These are phyloP conservation scores for Globisporangium canariense DNA, from an alignment of 352 stramenopile species.

Conservation along the genomic window DNA sequence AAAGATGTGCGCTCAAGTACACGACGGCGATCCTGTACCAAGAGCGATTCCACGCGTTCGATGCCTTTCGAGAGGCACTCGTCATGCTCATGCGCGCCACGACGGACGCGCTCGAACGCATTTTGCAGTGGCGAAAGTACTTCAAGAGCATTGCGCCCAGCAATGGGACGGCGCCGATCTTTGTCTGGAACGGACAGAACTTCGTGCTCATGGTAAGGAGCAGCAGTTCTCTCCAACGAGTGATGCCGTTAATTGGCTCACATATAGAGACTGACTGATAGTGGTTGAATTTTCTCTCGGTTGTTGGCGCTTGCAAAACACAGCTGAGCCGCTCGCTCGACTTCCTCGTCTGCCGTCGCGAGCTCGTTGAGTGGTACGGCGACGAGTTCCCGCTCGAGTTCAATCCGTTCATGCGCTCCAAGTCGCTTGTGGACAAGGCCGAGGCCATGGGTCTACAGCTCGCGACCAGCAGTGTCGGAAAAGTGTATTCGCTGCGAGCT, in stretches of 20 bases:
- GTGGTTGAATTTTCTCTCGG: background rate
- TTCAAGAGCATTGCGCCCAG: background rate
- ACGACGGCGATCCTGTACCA: constrained; percentile 38
- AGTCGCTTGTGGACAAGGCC: constrained; percentile 47
- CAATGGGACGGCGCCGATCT: constrained; percentile 16
- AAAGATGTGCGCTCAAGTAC: constrained; percentile 32
- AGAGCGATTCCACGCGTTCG: constrained; percentile 65
- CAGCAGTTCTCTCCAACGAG: background rate
- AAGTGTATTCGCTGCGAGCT: constrained; percentile 25
- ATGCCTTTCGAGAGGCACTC: constrained; percentile 33
- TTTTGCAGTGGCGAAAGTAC: constrained; percentile 35
- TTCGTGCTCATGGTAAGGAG: constrained; percentile 34
- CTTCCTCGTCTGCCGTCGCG: constrained; percentile 27
- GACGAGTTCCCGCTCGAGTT: constrained; percentile 67
- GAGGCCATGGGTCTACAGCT: constrained; percentile 31
- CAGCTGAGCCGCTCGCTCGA: constrained; percentile 55
- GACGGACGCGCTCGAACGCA: constrained; percentile 32
- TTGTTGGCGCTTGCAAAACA: too few relatives aligned
- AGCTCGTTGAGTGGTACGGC: constrained; percentile 64
- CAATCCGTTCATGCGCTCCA: constrained; percentile 60
- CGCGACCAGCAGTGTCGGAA: background rate
- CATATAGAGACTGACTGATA: background rate
- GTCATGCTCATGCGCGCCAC: constrained; percentile 29
- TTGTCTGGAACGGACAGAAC: constrained; percentile 57
- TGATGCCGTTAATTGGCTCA: background rate